Evolutionary conservation across 768 basidiomycete genomes (phyloP).

Genomic region (Tulasnella sp.): DNA sequence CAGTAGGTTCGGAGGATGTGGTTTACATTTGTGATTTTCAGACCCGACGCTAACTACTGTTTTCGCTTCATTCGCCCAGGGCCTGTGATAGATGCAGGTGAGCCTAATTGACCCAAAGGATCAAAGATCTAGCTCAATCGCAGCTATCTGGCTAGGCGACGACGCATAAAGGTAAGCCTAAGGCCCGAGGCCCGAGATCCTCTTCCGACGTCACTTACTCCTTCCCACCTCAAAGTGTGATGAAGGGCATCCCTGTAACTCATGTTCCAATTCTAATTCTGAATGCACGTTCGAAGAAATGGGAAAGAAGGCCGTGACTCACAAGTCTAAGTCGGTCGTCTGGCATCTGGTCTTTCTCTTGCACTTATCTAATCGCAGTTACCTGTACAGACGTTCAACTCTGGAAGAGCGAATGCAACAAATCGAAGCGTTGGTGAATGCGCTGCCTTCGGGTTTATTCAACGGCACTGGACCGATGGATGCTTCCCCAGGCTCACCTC

Average conservation of each 20-base stretch:
- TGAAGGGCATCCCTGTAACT: conserved; percentile 82
- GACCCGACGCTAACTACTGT: conserved; percentile 3
- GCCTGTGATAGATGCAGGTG: conserved; percentile 88
- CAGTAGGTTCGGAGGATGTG: conserved; percentile 42
- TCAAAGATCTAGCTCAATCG: background rate
- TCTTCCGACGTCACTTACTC: background rate
- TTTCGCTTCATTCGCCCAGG: conserved; percentile 31
- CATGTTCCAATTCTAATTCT: conserved; percentile 72
- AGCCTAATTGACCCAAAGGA: conserved; percentile 26
- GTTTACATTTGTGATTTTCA: conserved; percentile 16
- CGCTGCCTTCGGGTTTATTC: conserved; percentile 73
- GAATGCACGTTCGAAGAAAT: conserved; percentile 82
- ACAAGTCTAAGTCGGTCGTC: conserved; percentile 70
- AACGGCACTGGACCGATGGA: conserved; percentile 26
- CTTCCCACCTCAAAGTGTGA: conserved; percentile 39
- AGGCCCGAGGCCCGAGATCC: background rate
- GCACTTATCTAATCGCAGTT: background rate
- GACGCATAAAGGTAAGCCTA: conserved; percentile 49
- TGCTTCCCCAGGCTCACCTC: background rate
- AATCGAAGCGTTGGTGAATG: conserved; percentile 72
- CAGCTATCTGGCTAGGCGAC: conserved; percentile 38
- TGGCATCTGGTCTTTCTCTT: background rate
- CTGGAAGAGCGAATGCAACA: conserved; percentile 85
- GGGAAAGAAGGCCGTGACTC: conserved; percentile 73
- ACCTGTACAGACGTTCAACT: conserved; percentile 33